Conservation (phyloP, 306 rosid genomes). For the Dryas drummondii region DNA sequence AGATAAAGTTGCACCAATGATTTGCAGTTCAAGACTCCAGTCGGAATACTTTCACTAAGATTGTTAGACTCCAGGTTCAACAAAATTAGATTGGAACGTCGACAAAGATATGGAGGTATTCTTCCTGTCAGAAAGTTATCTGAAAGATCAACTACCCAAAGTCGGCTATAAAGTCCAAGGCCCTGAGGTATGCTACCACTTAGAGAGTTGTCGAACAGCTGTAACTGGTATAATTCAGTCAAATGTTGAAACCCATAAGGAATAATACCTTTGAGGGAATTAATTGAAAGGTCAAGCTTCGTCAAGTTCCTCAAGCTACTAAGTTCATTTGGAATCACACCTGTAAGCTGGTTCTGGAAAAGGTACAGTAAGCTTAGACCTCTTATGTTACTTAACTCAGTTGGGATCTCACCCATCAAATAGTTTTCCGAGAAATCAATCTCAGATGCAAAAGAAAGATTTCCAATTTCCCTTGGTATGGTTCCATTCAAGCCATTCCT, state of each 20-base stretch:
- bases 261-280: slow-evolving; percentile 68
- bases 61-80: slow-evolving; percentile 68
- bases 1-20: slow-evolving; percentile 70
- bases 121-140: slow-evolving; percentile 62
- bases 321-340: slow-evolving; percentile 75
- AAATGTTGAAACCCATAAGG: slow-evolving; percentile 69
- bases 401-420: slow-evolving; percentile 69
- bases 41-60: slow-evolving; percentile 65
- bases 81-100: slow-evolving; percentile 51
- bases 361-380: slow-evolving; percentile 69
- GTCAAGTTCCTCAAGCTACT: slow-evolving; percentile 59
- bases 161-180: slow-evolving; percentile 64
- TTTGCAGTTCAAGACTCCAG: slow-evolving; percentile 57
- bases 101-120: slow-evolving; percentile 80
- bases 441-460: slow-evolving; percentile 60
- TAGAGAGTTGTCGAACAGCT: slow-evolving; percentile 78
- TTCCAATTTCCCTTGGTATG: slow-evolving; percentile 88
- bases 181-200: slow-evolving; percentile 65
- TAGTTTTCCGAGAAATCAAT: slow-evolving; percentile 88
- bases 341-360: slow-evolving; percentile 81
- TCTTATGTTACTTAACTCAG: slow-evolving; percentile 65
- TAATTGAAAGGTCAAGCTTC: slow-evolving; percentile 89
- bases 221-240: slow-evolving; percentile 62
- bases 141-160: slow-evolving; percentile 97
- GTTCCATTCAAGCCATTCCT: slow-evolving; percentile 83